Evolutionary conservation across 371 early-diverging fungal genomes (phyloP).

Genomic region (Ecytonucleospora hepatopenaei): DNA sequence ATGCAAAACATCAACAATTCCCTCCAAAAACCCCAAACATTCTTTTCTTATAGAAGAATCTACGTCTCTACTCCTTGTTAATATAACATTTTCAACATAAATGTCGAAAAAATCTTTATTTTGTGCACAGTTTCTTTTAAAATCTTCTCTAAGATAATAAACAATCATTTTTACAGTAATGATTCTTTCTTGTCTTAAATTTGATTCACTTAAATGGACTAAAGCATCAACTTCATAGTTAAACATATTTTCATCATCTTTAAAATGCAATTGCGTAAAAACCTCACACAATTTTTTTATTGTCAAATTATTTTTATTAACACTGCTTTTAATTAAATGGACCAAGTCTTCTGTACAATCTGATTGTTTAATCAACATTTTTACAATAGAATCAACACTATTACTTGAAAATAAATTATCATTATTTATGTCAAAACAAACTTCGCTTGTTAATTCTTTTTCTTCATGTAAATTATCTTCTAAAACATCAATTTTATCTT

Average conservation of each 20-base stretch:
- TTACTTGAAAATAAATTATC: background rate
- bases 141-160: too few relatives aligned
- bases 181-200: slow-evolving; percentile 1
- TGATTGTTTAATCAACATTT: background rate
- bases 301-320: background rate
- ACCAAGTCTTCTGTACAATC: slow-evolving; percentile 21
- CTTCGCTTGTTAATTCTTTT: too few relatives aligned
- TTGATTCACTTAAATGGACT: slow-evolving; percentile 2
- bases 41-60: background rate
- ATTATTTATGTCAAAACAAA: too few relatives aligned
- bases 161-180: background rate
- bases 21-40: too few relatives aligned
- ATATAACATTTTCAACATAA: background rate
- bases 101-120: too few relatives aligned
- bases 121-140: too few relatives aligned
- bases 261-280: background rate
- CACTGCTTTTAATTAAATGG: background rate
- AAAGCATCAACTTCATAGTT: slow-evolving; percentile 11
- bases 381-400: background rate
- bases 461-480: too few relatives aligned
- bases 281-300: slow-evolving; percentile 10
- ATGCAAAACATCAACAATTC: too few relatives aligned
- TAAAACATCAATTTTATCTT: too few relatives aligned
- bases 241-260: too few relatives aligned
- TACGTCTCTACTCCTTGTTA: background rate